Evolutionary conservation across 2,329 filamentous ascomycete species (phyloP).

Genomic region (Alternaria sp.): DNA sequence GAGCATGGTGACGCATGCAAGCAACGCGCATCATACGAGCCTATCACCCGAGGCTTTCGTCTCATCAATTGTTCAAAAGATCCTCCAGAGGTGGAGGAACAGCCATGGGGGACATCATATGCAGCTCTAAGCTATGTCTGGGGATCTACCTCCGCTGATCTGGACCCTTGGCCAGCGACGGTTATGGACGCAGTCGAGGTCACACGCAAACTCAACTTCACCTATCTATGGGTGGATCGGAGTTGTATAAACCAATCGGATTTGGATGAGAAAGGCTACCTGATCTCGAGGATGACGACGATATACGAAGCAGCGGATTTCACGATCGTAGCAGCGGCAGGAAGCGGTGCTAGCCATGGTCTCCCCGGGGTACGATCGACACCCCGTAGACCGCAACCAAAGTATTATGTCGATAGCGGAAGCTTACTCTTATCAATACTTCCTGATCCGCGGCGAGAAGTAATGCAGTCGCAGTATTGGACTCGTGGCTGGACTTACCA

Average conservation of each 20-base stretch:
- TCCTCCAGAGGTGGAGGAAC: constrained; percentile 12
- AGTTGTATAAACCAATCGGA: constrained; percentile 17
- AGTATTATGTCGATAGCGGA: constrained; percentile 12
- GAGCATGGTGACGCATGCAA: constrained; percentile 12
- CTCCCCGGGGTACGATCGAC: constrained; percentile 12
- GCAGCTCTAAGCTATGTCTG: constrained; percentile 26
- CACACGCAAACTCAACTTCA: constrained; percentile 7
- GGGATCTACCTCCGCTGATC: constrained; percentile 9
- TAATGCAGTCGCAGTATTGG: constrained; percentile 9
- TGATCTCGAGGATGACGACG: constrained; percentile 18
- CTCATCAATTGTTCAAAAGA: constrained; percentile 18
- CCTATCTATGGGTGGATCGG: constrained; percentile 20
- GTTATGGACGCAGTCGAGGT: constrained; percentile 17
- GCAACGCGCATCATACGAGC: constrained; percentile 10
- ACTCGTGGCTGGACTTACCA: constrained; percentile 23
- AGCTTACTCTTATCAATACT: constrained; percentile 17
- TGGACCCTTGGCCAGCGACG: constrained; percentile 8
- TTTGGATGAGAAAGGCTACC: constrained; percentile 5
- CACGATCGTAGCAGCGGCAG: constrained; percentile 21
- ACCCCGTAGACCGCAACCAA: constrained; percentile 16
- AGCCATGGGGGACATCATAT: constrained; percentile 18
- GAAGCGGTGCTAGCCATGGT: constrained; percentile 12
- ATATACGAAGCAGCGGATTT: constrained; percentile 20
- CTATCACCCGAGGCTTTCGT: constrained; percentile 13
- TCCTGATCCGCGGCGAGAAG: constrained; percentile 10